Base-by-base conservation (phyloP, 2,329 filamentous ascomycete species). In the Ampelomyces quisqualis region DNA sequence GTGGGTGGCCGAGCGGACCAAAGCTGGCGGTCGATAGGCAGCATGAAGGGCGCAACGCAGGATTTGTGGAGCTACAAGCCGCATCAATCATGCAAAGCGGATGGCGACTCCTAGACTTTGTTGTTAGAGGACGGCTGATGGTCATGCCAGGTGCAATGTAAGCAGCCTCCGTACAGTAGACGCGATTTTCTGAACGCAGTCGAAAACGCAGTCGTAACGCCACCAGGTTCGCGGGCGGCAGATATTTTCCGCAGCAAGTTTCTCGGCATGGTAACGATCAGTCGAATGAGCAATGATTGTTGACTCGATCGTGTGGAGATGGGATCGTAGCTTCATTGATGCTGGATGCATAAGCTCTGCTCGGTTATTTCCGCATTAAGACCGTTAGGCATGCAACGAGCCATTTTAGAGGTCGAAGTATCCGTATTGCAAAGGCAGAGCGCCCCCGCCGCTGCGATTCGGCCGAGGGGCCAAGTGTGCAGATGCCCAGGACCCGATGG, bases 401-500 rank as follows among this genome's bases (percentile, higher is more conserved):
- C 38, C n/a, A 26, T 27, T 22, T 43, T 49, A 34, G 45, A 19
- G 38, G 19, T 30, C 17, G 19, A 37, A 40, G 40, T 42, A 33
- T n/a, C 28, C 30, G 36, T 40, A 21, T 38, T 33, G 36, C 22
- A 41, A 40, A 35, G 37, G 35, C 35, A 48, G 48, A 49, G 40
- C 30, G 34, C 24, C 55, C 46, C 20, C 28, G 30, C 38, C 24
- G 29, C 38, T 33, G 47, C 32, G 14, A 23, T 41, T 62, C 57
- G 59, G 59, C 59, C 58, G 58, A 62, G 43, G 45, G 29, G 27
- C 44, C 40, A 32, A 9, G 21, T 21, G 37, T n/a, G 38, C 27
- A 35, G 45, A 34, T 30, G 31, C 32, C 35, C 31, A 36, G 19
- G 32, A 46, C 35, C 11, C 17, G 34, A 44, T 37, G 33, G 29